phyloP scores from a whole-genome alignment of 768 basidiomycete species.

The Hygrocybe punicea region DNA sequence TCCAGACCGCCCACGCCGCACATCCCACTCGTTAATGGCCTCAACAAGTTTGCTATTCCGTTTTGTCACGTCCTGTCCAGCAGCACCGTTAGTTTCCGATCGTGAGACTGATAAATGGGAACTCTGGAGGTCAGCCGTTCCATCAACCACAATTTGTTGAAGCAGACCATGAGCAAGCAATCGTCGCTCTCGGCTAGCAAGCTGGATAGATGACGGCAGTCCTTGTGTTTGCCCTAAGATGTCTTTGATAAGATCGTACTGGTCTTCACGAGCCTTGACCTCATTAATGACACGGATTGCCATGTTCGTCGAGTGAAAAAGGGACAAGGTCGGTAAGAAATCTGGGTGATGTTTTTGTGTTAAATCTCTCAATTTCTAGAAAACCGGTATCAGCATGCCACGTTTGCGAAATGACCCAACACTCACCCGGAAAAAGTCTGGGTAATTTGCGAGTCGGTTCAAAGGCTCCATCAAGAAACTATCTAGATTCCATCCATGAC shows the following conservation, averaged over 20 bases:
- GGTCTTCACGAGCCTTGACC: slow-evolving; percentile 82
- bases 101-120: not conserved
- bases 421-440: slow-evolving; percentile 69
- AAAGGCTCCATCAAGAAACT: slow-evolving; percentile 74
- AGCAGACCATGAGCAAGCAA: slow-evolving; percentile 68
- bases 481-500: slow-evolving; percentile 60
- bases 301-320: slow-evolving; percentile 63
- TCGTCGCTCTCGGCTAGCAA: slow-evolving; percentile 71
- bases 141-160: slow-evolving; percentile 40
- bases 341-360: slow-evolving; percentile 72
- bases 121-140: not conserved
- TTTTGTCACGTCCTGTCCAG: not conserved
- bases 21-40: slow-evolving; percentile 46
- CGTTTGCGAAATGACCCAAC: not conserved
- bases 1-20: slow-evolving; percentile 41
- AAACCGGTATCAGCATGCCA: not conserved
- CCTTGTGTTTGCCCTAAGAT: slow-evolving; percentile 59
- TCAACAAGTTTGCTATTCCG: slow-evolving; percentile 36
- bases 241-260: slow-evolving; percentile 70
- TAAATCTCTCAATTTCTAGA: slow-evolving; percentile 62
- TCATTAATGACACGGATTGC: slow-evolving; percentile 77
- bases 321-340: slow-evolving; percentile 62
- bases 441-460: slow-evolving; percentile 66
- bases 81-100: not conserved
- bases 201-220: slow-evolving; percentile 46